These are phyloP conservation scores for Catharanthus roseus DNA, from an alignment of 257 asterid species.

Conservation along the genomic window DNA sequence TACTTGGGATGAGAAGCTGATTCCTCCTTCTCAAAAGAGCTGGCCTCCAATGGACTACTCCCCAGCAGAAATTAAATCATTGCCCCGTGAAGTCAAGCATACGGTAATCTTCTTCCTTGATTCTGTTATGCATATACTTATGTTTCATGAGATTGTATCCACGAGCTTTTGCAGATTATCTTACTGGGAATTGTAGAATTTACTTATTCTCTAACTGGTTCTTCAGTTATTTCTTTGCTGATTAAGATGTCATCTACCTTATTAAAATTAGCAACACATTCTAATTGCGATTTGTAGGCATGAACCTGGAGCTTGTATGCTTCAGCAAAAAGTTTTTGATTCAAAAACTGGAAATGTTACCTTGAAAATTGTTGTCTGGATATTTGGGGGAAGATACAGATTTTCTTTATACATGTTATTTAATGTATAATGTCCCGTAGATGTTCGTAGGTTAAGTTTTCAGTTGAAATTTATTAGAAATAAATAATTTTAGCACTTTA, in stretches of 20 bases:
- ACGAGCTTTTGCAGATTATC: not conserved
- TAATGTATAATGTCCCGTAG: not conserved
- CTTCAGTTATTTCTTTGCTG: not conserved
- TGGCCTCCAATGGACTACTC: constrained; percentile 82
- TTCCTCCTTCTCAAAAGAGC: constrained; percentile 82
- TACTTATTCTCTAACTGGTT: not conserved
- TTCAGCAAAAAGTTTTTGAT: not conserved
- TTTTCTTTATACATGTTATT: not conserved
- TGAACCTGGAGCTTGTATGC: not conserved
- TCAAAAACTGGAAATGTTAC: not conserved
- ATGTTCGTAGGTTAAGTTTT: not conserved
- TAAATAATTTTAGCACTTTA: not conserved
- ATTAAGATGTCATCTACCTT: too few relatives aligned
- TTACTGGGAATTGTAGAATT: not conserved
- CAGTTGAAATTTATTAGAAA: not conserved
- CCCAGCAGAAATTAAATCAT: constrained; percentile 36
- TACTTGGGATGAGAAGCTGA: constrained; percentile 86
- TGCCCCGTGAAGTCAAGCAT: constrained; percentile 52
- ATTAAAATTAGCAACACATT: too few relatives aligned
- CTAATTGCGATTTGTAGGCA: too few relatives aligned
- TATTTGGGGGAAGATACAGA: not conserved
- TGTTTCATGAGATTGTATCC: not conserved
- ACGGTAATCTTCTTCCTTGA: constrained; percentile 31
- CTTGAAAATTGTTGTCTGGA: not conserved
- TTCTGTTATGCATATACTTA: not conserved